Evolutionary conservation across 2,329 filamentous ascomycete genomes (phyloP), one percentile per base, ranked within the genome.

Genomic region (Claviceps quebecensis): DNA sequence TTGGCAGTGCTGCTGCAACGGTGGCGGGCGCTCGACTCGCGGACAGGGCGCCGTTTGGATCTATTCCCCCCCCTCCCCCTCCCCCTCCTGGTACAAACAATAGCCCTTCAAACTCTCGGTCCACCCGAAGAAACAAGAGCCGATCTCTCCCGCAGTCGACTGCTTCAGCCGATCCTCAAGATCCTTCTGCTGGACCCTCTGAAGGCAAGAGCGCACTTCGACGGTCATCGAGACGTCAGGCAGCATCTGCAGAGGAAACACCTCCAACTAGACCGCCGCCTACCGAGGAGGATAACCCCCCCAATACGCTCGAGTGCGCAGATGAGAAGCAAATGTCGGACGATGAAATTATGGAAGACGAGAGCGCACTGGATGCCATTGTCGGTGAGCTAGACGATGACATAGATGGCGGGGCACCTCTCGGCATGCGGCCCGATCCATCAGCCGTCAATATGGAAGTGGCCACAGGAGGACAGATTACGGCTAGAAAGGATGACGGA

Each of bases 401-500:
- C 36, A 83, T 91, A 66, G 81, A 87, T 48, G 83, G 85, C 51
- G 78, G 78, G 2, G 69, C 87, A 47, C 83, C 84, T 51, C 77
- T 78, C 2, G 70, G 72, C n/a, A 56, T 60, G 11, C 37, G 52
- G 16, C 74, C 78, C n/a, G 77, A 84, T 6, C 86, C 89, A 2
- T 85, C 86, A 4, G 90, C 93, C 5, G 88, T 97, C 36, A 96
- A 88, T 60, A 79, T 98, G 64, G 91, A 97, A 66, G 80, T 96
- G 43, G 89, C 84, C 40, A 82, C 86, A 17, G 86, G 83, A 19
- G 91, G 89, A 14, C 94, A 88, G 62, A 84, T 96, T 14, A 95
- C 87, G 1, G 91, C 91, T 40, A 84, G 86, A 49, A 91, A 93
- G 61, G 91, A 96, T 59, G 90, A 96, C 63, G 91, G 91, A 5